phyloP scores from a whole-genome alignment of 306 rosid species.

The Ormosia emarginata region DNA sequence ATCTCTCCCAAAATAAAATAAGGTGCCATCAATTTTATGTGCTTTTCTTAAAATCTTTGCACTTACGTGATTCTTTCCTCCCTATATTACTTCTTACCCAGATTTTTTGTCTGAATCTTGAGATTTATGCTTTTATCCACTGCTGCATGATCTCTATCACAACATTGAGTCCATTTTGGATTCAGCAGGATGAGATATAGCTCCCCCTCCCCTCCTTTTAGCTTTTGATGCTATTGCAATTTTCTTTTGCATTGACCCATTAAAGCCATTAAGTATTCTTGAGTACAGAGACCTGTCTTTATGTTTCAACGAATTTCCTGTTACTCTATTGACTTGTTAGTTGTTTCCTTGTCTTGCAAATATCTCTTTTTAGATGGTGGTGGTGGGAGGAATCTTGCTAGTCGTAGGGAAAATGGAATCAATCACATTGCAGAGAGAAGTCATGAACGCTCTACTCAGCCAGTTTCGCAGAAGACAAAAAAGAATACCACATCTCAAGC shows the following conservation, averaged over 20 bases:
- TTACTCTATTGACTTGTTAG: too few species aligned
- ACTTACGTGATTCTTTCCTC: not conserved
- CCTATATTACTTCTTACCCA: not conserved
- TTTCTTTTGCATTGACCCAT: not conserved
- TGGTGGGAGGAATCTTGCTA: slow-evolving; percentile 47
- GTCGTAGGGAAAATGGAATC: slow-evolving; percentile 59
- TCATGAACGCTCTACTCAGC: slow-evolving; percentile 28
- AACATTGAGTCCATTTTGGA: not conserved
- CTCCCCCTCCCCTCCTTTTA: too few species aligned
- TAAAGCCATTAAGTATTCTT: not conserved
- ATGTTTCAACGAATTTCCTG: too few species aligned
- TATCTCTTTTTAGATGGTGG: slow-evolving; percentile 46
- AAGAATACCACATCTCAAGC: slow-evolving; percentile 31
- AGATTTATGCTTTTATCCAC: not conserved
- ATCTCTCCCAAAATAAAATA: not conserved
- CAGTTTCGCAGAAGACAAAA: slow-evolving; percentile 41
- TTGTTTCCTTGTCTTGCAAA: slow-evolving; percentile 7
- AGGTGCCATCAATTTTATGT: not conserved
- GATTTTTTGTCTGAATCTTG: not conserved
- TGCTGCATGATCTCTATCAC: not conserved
- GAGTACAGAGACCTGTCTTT: not conserved
- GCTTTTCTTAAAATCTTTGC: not conserved
- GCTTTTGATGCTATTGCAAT: not conserved
- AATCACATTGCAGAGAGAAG: slow-evolving; percentile 44
- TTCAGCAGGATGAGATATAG: not conserved